Evolutionary conservation across 2,329 filamentous ascomycete species (phyloP).

Genomic region (Pseudocercospora macadamiae): DNA sequence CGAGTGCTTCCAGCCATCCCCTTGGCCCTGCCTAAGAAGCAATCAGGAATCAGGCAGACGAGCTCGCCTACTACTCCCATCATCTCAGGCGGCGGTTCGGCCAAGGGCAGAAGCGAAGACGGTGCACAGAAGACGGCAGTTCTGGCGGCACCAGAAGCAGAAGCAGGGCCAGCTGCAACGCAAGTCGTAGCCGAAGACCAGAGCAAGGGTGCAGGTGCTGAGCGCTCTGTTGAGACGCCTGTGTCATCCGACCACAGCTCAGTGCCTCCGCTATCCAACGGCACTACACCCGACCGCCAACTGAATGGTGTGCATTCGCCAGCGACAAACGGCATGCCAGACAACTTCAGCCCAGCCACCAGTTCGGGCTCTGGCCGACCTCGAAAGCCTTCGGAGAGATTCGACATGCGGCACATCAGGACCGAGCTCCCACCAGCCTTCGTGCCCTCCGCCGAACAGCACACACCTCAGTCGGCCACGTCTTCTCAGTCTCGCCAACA

Average conservation of each 20-base stretch:
- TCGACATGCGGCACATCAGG: slow-evolving; percentile 33
- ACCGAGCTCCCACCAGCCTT: slow-evolving; percentile 38
- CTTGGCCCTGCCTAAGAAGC: slow-evolving; percentile 31
- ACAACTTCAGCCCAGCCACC: slow-evolving; percentile 9
- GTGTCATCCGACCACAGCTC: slow-evolving; percentile 24
- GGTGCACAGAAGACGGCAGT: background rate
- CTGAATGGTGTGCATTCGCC: background rate
- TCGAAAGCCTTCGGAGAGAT: slow-evolving; percentile 27
- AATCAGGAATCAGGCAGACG: background rate
- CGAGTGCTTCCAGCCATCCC: slow-evolving; percentile 39
- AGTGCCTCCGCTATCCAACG: slow-evolving; percentile 22
- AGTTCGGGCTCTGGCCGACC: slow-evolving; percentile 17
- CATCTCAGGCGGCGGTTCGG: slow-evolving; percentile 10
- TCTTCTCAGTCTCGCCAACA: slow-evolving; percentile 24
- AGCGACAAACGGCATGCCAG: slow-evolving; percentile 16
- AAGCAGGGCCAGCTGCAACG: background rate
- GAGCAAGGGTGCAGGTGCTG: background rate
- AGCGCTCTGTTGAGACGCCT: slow-evolving; percentile 15
- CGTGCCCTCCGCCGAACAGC: slow-evolving; percentile 32
- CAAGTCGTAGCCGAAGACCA: background rate
- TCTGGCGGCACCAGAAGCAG: background rate
- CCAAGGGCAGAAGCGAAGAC: slow-evolving; percentile 9
- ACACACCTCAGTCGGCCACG: slow-evolving; percentile 28
- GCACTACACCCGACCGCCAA: slow-evolving; percentile 18
- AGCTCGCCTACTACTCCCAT: slow-evolving; percentile 2